Percentiles rank a stretch among this genome's conserved stretches.
These are phyloP conservation scores for Aphanomyces astaci DNA, from an alignment of 352 stramenopile genomes.

Conservation along the genomic window DNA sequence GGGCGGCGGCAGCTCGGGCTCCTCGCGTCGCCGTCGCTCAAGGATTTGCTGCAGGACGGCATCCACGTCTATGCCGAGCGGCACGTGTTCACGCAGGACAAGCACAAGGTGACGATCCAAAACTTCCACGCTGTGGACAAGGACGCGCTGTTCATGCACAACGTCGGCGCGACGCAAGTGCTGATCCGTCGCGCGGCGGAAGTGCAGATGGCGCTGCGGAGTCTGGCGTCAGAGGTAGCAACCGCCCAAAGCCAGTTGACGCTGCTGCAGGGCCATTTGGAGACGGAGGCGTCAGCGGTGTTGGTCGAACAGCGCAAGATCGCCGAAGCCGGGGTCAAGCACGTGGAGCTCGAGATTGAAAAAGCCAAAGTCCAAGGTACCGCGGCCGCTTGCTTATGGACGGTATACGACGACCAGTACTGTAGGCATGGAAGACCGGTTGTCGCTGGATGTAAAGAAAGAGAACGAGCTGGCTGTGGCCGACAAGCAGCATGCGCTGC, in stretches of 20 bases:
- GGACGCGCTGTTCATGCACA: slow-evolving; percentile 88
- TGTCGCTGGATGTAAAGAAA: slow-evolving; percentile 39
- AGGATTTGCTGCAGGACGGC: slow-evolving; percentile 51
- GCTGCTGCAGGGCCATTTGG: slow-evolving; percentile 44
- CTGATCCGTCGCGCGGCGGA: slow-evolving; percentile 37
- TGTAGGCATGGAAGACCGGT: slow-evolving; percentile 42
- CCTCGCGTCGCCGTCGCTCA: slow-evolving; percentile 45
- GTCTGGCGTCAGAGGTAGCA: slow-evolving; percentile 24
- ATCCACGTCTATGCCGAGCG: slow-evolving; percentile 53
- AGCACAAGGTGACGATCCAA: slow-evolving; percentile 56
- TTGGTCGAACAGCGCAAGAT: slow-evolving; percentile 56
- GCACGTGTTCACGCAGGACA: slow-evolving; percentile 19
- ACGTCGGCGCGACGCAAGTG: slow-evolving; percentile 81
- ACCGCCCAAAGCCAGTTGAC: slow-evolving; percentile 34
- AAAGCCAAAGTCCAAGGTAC: slow-evolving; percentile 33
- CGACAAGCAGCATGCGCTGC: slow-evolving; percentile 41
- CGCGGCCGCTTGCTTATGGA: not conserved
- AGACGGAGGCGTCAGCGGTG: slow-evolving; percentile 54
- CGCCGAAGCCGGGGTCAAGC: slow-evolving; percentile 33
- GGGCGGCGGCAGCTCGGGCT: slow-evolving; percentile 63
- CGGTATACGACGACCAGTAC: not conserved
- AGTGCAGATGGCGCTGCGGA: slow-evolving; percentile 32
- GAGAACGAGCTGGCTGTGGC: slow-evolving; percentile 45
- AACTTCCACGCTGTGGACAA: slow-evolving; percentile 86
- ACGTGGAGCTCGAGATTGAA: slow-evolving; percentile 37